Evolutionary conservation across 495 filamentous ascomycete genomes (phyloP), one percentile per base, ranked within the genome.

Genomic region (Talaromyces thailandensis): DNA sequence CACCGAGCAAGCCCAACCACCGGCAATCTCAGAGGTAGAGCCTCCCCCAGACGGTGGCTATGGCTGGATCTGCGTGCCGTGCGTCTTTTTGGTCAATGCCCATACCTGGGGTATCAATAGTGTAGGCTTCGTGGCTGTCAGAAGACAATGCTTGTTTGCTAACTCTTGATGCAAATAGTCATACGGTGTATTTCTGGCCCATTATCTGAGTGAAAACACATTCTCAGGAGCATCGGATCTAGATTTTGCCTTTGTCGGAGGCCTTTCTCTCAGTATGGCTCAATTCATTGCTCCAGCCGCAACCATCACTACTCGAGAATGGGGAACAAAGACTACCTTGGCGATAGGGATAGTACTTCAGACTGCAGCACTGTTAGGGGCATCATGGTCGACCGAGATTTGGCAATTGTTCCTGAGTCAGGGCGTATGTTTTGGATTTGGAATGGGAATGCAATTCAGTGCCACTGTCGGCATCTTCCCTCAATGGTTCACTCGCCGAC

Each of bases 401-500:
- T 92, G 87, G 87, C 88, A 90, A 48, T 80, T 91, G 31, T 85
- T 91, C 61, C 81, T 95, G 3, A 84, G 82, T 58, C 90, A 94
- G 69, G 91, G 90, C 9, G 72, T 93, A 7, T 82, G 86, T 58
- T 89, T 94, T 63, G 90, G 91, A 28, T 70, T 85, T 48, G 91
- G 88, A 0, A 82, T 92, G 73, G 89, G 90, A 2, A 88, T 94
- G 61, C 79, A 86, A 21, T 96, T 91, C 71, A 88, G 87, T 7
- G 80, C 84, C 23, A 87, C 82, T 26, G 85, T 88, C 2, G 83
- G 85, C 16, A 83, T 93, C 14, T 79, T 88, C 1, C 84, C 89
- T 2, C 89, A 94, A 66, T 94, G 91, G 91, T 94, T 96, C 73
- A 75, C 73, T 25, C 83, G 82, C 31, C 80, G 81, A 5, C 81